Evolutionary conservation across 2,329 filamentous ascomycete species (phyloP), one percentile per base, ranked within the genome.

Genomic region (Clarireedia hainanense): DNA sequence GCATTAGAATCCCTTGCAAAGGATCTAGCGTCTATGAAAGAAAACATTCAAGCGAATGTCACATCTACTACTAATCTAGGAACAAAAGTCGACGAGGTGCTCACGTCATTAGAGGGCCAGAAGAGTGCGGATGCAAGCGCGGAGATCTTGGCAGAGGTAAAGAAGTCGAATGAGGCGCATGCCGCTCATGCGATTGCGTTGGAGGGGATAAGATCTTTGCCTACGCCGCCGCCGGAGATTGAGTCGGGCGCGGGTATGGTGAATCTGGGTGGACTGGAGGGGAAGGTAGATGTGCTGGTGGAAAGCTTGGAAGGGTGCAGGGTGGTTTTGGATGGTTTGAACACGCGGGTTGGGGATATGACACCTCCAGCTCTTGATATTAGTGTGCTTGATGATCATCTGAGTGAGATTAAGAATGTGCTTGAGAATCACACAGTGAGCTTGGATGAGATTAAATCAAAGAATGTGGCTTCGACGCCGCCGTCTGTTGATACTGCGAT

Each of bases 1-100:
- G 30, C 55, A 24, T 47, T 65, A 2, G 50, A 61, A 47, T 56
- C 49, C 0, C 40, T 65, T 15, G 53, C 58, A 47, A 27, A 52
- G 4, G 57, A 63, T 36, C 57, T 67, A 12, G 57, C 52, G 12
- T 46, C 57, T 14, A 27, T 66, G 17, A 64, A 63, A 37, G 61
- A 63, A 26, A 64, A 61, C 34, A 59, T 65, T 9, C 52, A 61
- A 42, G 46, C 58, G 14, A 61, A 62, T 10, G 50, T 64, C 6
- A 56, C 62, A 5, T 58, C 62, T 6, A 62, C 58, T 45, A 52
- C 51, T 27, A 58, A 64, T 26, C 46, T 66, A 17, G 59, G 57
- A 17, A 37, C 59, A 1, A 67, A 65, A 52, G 57, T 67, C 26
- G 62, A 66, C 24, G 59, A 34, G 36, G 58, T 65, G 17, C 50